Evolutionary conservation across 2,329 filamentous ascomycete genomes (phyloP).

Genomic region (Epichloe baconii): DNA sequence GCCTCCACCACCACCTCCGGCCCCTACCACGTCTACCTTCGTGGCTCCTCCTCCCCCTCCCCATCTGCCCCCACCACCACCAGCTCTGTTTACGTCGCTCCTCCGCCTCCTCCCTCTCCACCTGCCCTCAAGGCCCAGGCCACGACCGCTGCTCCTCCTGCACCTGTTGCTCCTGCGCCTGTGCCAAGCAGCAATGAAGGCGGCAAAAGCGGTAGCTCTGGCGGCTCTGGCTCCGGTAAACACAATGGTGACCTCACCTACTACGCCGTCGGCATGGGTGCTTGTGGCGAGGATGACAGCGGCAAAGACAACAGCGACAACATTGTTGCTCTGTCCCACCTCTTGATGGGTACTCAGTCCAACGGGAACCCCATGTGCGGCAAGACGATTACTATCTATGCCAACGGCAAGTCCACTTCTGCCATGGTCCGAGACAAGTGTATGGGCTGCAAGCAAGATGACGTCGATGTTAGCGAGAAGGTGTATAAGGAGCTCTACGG

Average conservation of each 20-base stretch:
- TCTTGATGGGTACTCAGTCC: conserved; percentile 48
- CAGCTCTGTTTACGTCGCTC: conserved; percentile 7
- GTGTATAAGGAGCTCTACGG: conserved; percentile 41
- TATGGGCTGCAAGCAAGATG: conserved; percentile 44
- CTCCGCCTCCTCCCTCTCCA: conserved; percentile 5
- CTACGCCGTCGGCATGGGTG: conserved; percentile 55
- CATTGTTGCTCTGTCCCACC: conserved; percentile 56
- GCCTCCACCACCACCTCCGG: conserved; percentile 5
- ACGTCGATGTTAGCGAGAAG: conserved; percentile 48
- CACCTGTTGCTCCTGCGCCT: conserved; percentile 8
- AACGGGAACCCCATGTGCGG: conserved; percentile 62
- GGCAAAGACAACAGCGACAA: conserved; percentile 40
- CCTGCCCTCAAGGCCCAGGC: conserved; percentile 3
- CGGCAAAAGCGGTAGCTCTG: conserved; percentile 6
- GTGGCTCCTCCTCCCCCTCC: conserved; percentile 9
- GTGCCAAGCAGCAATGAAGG: not conserved
- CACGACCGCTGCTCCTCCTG: conserved; percentile 7
- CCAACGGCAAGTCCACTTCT: conserved; percentile 42
- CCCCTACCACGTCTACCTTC: conserved; percentile 8
- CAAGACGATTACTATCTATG: conserved; percentile 49
- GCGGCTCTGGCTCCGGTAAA: conserved; percentile 12
- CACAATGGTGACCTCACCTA: conserved; percentile 58
- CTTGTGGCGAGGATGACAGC: conserved; percentile 52
- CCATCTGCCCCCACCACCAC: conserved; percentile 5
- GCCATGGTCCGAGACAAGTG: conserved; percentile 64